Percentiles rank a stretch among this genome's conserved stretches.
Conservation (phyloP, 192 early-diverging fungal species). For the Gamsiella multidivaricata region DNA sequence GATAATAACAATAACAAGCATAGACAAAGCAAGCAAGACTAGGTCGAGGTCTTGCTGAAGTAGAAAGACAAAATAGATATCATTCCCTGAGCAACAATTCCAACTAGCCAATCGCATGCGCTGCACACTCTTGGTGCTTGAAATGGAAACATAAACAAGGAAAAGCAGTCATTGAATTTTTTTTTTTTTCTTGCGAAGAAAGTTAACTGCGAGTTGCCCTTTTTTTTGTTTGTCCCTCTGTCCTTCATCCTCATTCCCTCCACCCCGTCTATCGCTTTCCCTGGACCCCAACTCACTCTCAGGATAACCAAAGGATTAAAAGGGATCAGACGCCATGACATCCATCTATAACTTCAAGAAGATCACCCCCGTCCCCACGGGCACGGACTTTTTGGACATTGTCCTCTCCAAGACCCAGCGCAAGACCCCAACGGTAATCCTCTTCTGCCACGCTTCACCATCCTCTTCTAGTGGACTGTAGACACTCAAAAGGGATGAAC, state of each 20-base stretch:
- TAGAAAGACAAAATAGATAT: not conserved
- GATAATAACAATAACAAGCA: not conserved
- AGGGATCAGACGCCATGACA: conserved; percentile 15
- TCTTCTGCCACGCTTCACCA: no score
- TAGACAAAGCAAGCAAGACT: not conserved
- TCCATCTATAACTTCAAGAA: conserved; percentile 98
- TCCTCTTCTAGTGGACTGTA: no score
- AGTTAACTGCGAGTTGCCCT: no score
- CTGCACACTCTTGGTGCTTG: not conserved
- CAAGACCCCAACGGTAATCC: conserved; percentile 87
- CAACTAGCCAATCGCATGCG: not conserved
- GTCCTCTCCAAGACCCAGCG: conserved; percentile 98
- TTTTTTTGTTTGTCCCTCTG: not conserved
- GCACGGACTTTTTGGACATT: conserved; percentile 97
- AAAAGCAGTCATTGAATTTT: not conserved
- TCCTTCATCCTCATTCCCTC: no score
- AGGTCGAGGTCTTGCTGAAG: not conserved
- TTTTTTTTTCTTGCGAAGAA: no score
- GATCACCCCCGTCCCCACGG: conserved; percentile 94
- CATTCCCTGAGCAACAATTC: not conserved
- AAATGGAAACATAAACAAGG: conserved; percentile 3
- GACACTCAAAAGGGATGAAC: no score
- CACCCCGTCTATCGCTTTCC: no score
- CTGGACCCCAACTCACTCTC: not conserved
- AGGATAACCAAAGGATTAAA: not conserved